Evolutionary conservation across 23 red algal genomes (phyloP), one percentile per base, ranked within the genome.

Genomic region (Agarophyton chilense): DNA sequence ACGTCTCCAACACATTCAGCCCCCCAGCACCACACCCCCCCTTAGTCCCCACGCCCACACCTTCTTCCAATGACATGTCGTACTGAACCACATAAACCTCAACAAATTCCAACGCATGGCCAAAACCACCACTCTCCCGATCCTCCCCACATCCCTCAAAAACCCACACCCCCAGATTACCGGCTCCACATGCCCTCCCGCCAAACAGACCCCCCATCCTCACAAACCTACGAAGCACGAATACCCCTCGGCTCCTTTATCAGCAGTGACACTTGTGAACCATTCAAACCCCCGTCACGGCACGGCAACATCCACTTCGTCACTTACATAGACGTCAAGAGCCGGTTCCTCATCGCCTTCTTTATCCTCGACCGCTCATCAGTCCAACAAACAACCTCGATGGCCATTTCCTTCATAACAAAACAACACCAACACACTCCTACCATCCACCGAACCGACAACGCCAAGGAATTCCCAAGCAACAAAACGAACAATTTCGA

Each of bases 361-460:
- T n/a, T n/a, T n/a, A 32, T 52, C 60, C 19, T 50, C 52, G 7
- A 81, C 60, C 8, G n/a, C 19, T 6, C 46, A 81, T 38, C 52
- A 26, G 52, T 82, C 25, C 50, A 82, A 82, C 4, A 82, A 49
- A 82, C 52, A 61, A 61, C 77, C 64, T 7, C 29, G 46, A 53
- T 62, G 5, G 52, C 52, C 33, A 83, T 83, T 33, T 25, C 28
- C 26, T 83, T 83, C 35, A 83, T 43, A 12, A 58, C 52, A 10
- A 14, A 7, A 7, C 34, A 83, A 18, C 29, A 7, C 45, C 13
- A 38, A 5, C 56, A 4, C 24, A 34, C 50, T n/a, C 52, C 79
- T 7, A 45, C 26, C 29, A 46, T 63, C 0, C 41, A 41, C 3
- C 12, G 29, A 8, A 33, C 79, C 52, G 2, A 83, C 18, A 83